phyloP scores from a whole-genome alignment of 805 yeast species.

The Peterozyma toletana region DNA sequence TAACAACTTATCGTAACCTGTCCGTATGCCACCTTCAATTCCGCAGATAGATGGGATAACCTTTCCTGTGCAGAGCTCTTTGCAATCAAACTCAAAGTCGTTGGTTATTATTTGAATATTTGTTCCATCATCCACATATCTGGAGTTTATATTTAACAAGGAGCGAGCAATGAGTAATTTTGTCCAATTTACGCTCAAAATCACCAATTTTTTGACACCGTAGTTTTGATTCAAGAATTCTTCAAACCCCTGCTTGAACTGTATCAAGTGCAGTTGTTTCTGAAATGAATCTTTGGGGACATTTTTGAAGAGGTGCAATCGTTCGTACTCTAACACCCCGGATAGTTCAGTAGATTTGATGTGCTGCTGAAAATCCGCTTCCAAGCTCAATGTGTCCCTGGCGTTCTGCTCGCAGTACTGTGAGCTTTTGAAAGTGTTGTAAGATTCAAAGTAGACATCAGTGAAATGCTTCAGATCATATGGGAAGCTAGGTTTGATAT shows the following conservation, averaged over 20 bases:
- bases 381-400: conserved; percentile 29
- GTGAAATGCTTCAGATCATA: conserved; percentile 37
- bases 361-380: conserved; percentile 36
- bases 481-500: conserved; percentile 24
- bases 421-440: conserved; percentile 18
- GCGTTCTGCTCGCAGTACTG: conserved; percentile 12
- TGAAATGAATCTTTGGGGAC: conserved; percentile 24
- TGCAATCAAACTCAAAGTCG: conserved; percentile 35
- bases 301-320: conserved; percentile 32
- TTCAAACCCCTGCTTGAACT: conserved; percentile 31
- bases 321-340: conserved; percentile 36
- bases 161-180: conserved; percentile 32
- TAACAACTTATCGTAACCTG: conserved; percentile 45
- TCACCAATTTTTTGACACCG: conserved; percentile 11
- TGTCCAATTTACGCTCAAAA: conserved; percentile 63
- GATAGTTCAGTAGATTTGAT: conserved; percentile 37
- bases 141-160: conserved; percentile 15
- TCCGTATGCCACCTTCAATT: conserved; percentile 25
- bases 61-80: conserved; percentile 17
- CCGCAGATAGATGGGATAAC: conserved; percentile 1
- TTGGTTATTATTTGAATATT: conserved; percentile 34
- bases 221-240: conserved; percentile 16
- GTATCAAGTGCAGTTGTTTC: conserved; percentile 27
- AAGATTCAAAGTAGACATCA: conserved; percentile 31
- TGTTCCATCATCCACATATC: conserved; percentile 10